Base-by-base conservation (phyloP, 176 grass and related monocot genomes). In the Urochloa ruziziensis region DNA sequence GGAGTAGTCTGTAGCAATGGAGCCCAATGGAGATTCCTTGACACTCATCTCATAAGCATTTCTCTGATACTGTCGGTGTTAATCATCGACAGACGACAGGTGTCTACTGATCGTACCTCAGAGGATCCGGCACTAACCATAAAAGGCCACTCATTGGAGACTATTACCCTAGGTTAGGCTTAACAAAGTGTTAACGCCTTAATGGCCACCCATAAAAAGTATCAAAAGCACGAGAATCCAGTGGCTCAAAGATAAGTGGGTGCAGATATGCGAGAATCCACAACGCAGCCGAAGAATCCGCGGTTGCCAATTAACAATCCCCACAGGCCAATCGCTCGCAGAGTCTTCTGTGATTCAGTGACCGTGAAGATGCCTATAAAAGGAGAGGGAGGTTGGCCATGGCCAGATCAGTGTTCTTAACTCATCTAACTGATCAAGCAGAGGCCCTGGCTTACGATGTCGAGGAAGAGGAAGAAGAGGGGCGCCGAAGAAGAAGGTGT, bases 391-490 rank as follows among this genome's bases (percentile, higher is more conserved):
- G 39, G 62, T 16, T 71, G 46, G 61, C 58, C 68, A 75, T 67
- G 61, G 48, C 24, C 5, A 25, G 33, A 84, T 24, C 75, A 80
- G 24, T 89, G 82, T 40, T 89, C 68, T 48, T 49, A 34, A 11
- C 57, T 67, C 42, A 47, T 54, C 5, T 58, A 59, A 48, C 29
- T 23, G 16, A 24, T 23, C 34, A 24, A 52, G 63, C 39, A 70
- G 62, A 69, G 52, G 17, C 79, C 60, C 59, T 39, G 13, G 12
- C 32, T 10, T 30, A 74, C 70, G 49, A 89, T 89, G 87, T 89
- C 69, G 82, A 84, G 37, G 81, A 89, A 69, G 82, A 89, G 35
- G 82, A 89, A 89, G 82, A 84, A 85, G 82, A 80, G 43, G 61
- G 42, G 76, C 35, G n/a, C n/a, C n/a, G 60, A n/a, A 51, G 82